Base-by-base conservation (phyloP, 371 early-diverging fungal genomes). In the Gilbertella persicaria region DNA sequence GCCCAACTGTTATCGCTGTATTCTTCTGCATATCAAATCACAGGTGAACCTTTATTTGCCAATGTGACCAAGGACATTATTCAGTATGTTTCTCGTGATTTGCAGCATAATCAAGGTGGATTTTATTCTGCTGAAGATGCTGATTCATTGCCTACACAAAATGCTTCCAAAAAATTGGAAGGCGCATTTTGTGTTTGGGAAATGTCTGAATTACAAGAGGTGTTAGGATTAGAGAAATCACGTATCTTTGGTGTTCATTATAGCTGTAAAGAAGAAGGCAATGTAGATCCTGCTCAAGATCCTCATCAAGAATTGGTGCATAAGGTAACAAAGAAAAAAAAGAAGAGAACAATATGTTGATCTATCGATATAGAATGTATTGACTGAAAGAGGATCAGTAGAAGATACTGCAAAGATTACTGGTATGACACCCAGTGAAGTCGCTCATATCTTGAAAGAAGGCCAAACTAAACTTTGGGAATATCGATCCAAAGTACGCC, bases 61-160 rank as follows among this genome's bases (percentile, higher is more conserved):
- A 73, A 71, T 26, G 60, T 73, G 16, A 71, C 66, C 4, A 57
- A 63, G 4, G 86, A 88, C 49, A 86, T 86, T 52, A 60, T 84
- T 26, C 54, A 30, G 0, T 88, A 88, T 53, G 78, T 85, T 4
- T 57, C 62, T 14, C 67, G 78, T 0, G 80, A 85, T 63, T 58
- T 88, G 17, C 54, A 55, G 12, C 62, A 73, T 44, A 41, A 66
- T 4, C 56, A 73, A 8, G 85, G 85, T 1, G 88, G 75, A 0
- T 88, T 85, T 55, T 88, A 81, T 58, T 83, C 79, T n/a, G 88
- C 86, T 21, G 85, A 88, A 64, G 88, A 88, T 62, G 88, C 88
- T 19, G 88, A 88, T 61, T 83, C 85, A 9, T 54, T 68, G n/a
- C 82, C 86, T 8, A 50, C 47, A 4, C 48, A 58, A 3, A 69